A percentile compares a stretch with the other conserved stretches of the same genome.
phyloP scores from a whole-genome alignment of 495 filamentous ascomycete species.

The Tuber brumale region DNA sequence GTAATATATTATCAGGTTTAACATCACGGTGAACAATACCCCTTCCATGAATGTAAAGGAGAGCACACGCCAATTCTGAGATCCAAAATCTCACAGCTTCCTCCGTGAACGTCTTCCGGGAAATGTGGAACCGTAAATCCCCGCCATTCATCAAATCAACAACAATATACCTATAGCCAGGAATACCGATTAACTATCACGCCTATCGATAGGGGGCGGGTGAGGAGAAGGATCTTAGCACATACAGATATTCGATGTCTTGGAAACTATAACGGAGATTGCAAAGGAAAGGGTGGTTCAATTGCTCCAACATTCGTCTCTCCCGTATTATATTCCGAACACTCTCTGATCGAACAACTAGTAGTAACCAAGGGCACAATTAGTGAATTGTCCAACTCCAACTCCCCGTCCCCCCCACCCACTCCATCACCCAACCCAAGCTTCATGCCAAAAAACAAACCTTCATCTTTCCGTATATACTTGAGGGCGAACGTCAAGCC shows the following conservation, averaged over 20 bases:
- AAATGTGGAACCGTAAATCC: slow-evolving; percentile 95
- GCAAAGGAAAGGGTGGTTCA: slow-evolving; percentile 97
- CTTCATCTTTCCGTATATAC: slow-evolving; percentile 98
- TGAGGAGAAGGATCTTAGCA: slow-evolving; percentile 10
- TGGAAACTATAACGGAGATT: slow-evolving; percentile 99
- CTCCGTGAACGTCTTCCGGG: slow-evolving; percentile 94
- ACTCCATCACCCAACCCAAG: background rate
- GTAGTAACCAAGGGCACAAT: slow-evolving; percentile 13
- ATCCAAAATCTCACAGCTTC: slow-evolving; percentile 97
- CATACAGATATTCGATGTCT: slow-evolving; percentile 97
- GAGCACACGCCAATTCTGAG: slow-evolving; percentile 82
- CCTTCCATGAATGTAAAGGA: slow-evolving; percentile 84
- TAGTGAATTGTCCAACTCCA: slow-evolving; percentile 18
- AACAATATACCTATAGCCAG: slow-evolving; percentile 71
- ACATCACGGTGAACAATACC: slow-evolving; percentile 94
- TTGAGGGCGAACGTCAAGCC: slow-evolving; percentile 90
- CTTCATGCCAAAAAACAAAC: slow-evolving; percentile 48
- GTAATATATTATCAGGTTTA: slow-evolving; percentile 92
- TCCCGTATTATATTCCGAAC: slow-evolving; percentile 97
- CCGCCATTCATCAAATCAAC: slow-evolving; percentile 98
- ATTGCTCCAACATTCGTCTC: slow-evolving; percentile 91
- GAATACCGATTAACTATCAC: background rate
- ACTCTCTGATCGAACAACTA: slow-evolving; percentile 94
- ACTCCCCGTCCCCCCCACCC: background rate
- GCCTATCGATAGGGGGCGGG: background rate